Evolutionary conservation across 2,329 filamentous ascomycete genomes (phyloP), one percentile per base, ranked within the genome.

Genomic region (Bipolaris oryzae): DNA sequence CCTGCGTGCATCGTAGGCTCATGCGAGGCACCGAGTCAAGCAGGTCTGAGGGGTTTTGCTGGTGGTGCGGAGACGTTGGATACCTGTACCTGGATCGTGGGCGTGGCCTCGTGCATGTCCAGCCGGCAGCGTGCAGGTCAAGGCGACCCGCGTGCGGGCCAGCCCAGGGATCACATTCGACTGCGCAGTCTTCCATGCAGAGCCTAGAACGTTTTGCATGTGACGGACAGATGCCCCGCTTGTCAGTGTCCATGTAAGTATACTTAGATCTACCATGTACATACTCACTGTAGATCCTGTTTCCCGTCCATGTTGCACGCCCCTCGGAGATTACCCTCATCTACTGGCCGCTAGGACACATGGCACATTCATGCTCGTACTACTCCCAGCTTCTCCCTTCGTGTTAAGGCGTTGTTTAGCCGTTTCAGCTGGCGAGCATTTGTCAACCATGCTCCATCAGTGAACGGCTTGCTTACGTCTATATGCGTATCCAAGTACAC

Each of bases 31-130:
- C 28, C 20, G 31, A 35, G 37, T 51, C 43, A 56, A 42, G 56
- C 55, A 51, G 55, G 56, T 51, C 33, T 41, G 33, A 53, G 41
- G 55, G 52, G 55, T 18, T 10, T 41, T 15, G 25, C 39, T 46
- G 54, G 49, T 44, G 48, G 37, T 31, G 25, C 51, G 49, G 48
- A 21, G 43, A 34, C 34, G 34, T 43, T 56, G 31, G 20, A 46
- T 42, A 52, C 42, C 43, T 43, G 50, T 57, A 53, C 54, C 54
- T 57, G 54, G 33, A 39, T 46, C 42, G 48, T 45, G 39, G 39
- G 33, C 16, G 31, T 35, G 18, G 37, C 38, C 37, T 48, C 15
- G 20, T 38, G 34, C 34, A 38, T 48, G 13, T 48, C n/a, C 21
- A 18, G 10, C 45, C 20, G 41, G 39, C 41, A 18, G 23, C 39